Percentiles rank a stretch among this genome's conserved stretches.
Conservation (phyloP, 345 rosid genomes). For the Melaleuca alternifolia region DNA sequence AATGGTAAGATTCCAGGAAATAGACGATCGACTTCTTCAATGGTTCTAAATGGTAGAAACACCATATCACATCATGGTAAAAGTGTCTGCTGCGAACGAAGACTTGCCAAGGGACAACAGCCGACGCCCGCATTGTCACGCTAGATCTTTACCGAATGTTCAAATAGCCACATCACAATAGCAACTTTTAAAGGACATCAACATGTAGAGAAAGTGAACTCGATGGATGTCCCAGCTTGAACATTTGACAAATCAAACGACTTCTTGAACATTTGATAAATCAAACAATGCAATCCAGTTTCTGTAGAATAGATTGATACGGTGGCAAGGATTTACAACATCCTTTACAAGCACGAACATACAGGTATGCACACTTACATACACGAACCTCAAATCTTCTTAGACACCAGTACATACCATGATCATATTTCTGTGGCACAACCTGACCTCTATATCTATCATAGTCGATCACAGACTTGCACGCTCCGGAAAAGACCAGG, state of each 20-base stretch:
- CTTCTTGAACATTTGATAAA: background rate
- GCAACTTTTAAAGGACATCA: background rate
- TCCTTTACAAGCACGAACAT: background rate
- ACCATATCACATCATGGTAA: background rate
- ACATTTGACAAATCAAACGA: background rate
- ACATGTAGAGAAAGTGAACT: background rate
- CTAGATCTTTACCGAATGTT: background rate
- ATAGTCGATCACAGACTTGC: background rate
- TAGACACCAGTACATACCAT: background rate
- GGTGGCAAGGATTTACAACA: background rate
- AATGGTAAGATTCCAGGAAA: background rate
- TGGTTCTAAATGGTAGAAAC: background rate
- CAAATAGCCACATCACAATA: background rate
- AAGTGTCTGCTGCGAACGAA: background rate
- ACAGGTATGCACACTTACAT: constrained; percentile 36
- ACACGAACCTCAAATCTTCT: background rate
- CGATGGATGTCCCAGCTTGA: background rate
- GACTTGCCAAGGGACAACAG: background rate
- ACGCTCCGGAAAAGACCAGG: constrained; percentile 11
- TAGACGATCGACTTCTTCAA: background rate
- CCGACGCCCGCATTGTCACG: background rate
- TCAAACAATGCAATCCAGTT: background rate
- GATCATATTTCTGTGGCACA: background rate
- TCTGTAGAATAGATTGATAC: background rate
- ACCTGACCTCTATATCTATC: background rate